Base-by-base conservation (phyloP, 1,284 basidiomycete genomes). In the Malassezia nana region DNA sequence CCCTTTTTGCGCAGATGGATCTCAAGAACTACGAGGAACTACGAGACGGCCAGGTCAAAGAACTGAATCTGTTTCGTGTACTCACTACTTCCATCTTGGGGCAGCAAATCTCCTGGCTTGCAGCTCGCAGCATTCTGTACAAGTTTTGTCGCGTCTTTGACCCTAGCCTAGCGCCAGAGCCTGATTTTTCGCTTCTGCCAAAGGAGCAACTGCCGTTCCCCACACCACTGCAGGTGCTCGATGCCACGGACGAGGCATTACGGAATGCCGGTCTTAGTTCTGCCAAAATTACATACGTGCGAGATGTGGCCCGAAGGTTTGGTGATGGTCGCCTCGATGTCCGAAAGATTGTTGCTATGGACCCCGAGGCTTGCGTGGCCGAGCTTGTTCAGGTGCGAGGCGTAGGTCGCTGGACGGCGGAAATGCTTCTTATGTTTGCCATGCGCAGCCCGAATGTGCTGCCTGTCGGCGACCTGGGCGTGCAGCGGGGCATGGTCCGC, bases 101-200 rank as follows among this genome's bases (percentile, higher is more conserved):
- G 0, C 88, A 90, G 75, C 89, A 95, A 75, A 89, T 95, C 35
- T 88, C 86, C 0, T 91, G 87, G 87, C 76, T 85, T 28, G 89
- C 89, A 3, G 90, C 90, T 0, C 79, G 85, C 32, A 83, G 86
- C 4, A 89, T 94, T 49, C 82, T 80, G n/a, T 84, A 88, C 74
- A 83, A 81, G 54, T 94, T 95, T 72, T 78, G 75, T 87, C 57
- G 62, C 10, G 59, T 65, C 10, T 73, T 72, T 32, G 56, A 39
- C 26, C 52, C 63, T 2, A 57, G 60, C 13, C 41, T 61, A 20
- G 52, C 58, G 5, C 38, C 43, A 22, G 35, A 58, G 26, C 47
- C 44, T 33, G 62, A 69, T 49, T 66, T 66, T 40, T 52, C 57
- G n/a, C 50, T 35, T 29, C 55, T 62, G n/a, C 59, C 64, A 8